phyloP scores from a whole-genome alignment of 2,329 filamentous ascomycete genomes.

The Pyrenophora graminea region DNA sequence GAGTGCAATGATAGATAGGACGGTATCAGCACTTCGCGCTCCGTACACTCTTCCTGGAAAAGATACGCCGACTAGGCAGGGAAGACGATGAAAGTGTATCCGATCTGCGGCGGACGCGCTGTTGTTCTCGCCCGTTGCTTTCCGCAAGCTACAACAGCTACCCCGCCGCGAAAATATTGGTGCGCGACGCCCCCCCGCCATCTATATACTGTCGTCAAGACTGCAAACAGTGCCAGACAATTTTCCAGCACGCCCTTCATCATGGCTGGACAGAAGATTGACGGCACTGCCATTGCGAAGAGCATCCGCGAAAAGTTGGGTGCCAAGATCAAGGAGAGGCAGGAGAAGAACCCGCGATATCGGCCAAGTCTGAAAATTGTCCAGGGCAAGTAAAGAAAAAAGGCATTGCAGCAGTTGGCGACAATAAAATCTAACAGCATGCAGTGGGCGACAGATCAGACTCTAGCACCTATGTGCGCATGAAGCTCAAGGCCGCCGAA shows the following conservation, averaged over 20 bases:
- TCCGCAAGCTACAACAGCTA: conserved; percentile 38
- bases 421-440: conserved; percentile 7
- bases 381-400: conserved; percentile 66
- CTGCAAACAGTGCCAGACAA: conserved; percentile 17
- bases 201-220: conserved; percentile 23
- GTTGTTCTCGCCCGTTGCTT: conserved; percentile 33
- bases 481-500: conserved; percentile 96
- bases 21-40: conserved; percentile 20
- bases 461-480: conserved; percentile 97
- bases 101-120: conserved; percentile 39
- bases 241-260: conserved; percentile 60
- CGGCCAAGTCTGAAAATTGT: conserved; percentile 91
- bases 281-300: conserved; percentile 94
- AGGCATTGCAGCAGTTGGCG: conserved; percentile 5
- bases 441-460: conserved; percentile 89
- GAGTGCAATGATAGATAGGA: conserved; percentile 20
- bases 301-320: conserved; percentile 82
- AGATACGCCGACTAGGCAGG: conserved; percentile 28
- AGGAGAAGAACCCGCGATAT: conserved; percentile 83
- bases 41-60: conserved; percentile 31
- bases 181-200: conserved; percentile 22
- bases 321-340: conserved; percentile 77
- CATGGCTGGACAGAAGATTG: conserved; percentile 90
- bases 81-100: conserved; percentile 32
- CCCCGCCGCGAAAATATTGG: conserved; percentile 37